Base-by-base conservation (phyloP, 176 grass and related monocot genomes). In the Musa troglodytarum region DNA sequence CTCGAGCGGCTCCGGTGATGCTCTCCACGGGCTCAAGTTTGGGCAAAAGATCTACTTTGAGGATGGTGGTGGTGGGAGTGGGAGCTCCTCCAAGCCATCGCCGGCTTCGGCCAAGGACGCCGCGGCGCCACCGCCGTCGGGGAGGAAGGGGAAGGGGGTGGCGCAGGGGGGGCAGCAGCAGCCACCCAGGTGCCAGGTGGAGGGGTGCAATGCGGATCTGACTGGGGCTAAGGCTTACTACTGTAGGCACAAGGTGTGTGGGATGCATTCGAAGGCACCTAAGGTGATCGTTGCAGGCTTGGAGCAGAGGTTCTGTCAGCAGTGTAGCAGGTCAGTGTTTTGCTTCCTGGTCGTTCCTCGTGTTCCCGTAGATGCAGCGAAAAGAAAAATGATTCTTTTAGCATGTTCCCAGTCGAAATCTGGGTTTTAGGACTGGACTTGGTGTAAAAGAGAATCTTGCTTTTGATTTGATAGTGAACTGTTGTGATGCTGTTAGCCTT, bases 41-140 rank as follows among this genome's bases (percentile, higher is more conserved):
- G 92, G 92, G 72, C 89, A 96, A 82, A 96, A 96, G 89, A 96
- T 96, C 84, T 96, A 92, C 85, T 96, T 96, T 76, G 87, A 96
- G 80, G 92, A 96, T 78, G 83, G 80, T 8, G 63, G 55, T 26
- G 56, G 63, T 63, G 55, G 54, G 1, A 66, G 68, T 16, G 83
- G 49, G 34, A 76, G 34, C 55, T 76, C 74, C 28, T 50, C 21
- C 74, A 19, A 80, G 25, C 54, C 81, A 20, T 70, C 83, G 17
- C 75, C 89, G 9, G 74, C 69, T 28, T 9, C 61, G 24, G 59
- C 65, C 57, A 29, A 16, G 28, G 25, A 24, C 2, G 13, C 34
- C 3, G 25, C 67, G 67, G 26, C 26, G 28, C 2, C 67, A 9
- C 67, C 67, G 24, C 69, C 19, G 67, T 62, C 22, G 22, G 75